Conservation (phyloP, 2,329 filamentous ascomycete species). For the Diplodia intermedia region DNA sequence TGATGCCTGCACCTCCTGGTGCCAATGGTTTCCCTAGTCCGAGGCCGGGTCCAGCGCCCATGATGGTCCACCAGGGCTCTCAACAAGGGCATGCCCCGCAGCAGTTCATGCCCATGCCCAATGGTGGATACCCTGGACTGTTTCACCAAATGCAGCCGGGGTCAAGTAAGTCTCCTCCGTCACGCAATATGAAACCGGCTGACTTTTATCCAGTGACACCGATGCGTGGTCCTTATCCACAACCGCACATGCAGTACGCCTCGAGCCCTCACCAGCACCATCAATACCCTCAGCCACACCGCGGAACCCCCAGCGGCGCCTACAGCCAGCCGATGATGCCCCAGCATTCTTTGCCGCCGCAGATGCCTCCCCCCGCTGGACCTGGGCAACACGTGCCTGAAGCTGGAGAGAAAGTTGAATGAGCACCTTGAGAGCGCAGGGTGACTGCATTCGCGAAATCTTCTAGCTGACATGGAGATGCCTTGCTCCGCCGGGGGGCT, state of each 20-base stretch:
- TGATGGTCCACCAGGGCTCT: constrained; percentile 95
- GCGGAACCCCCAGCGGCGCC: constrained; percentile 50
- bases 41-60: constrained; percentile 75
- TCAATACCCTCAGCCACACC: constrained; percentile 49
- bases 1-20: constrained; percentile 62
- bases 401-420: constrained; percentile 30
- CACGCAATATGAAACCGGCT: constrained; percentile 34
- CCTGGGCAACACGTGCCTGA: constrained; percentile 30
- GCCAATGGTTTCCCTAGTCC: constrained; percentile 88
- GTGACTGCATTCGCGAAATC: constrained; percentile 12
- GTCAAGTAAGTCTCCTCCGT: constrained; percentile 68
- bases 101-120: constrained; percentile 76
- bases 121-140: constrained; percentile 75
- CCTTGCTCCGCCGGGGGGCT: background rate
- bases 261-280: constrained; percentile 50
- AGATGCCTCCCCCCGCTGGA: constrained; percentile 38
- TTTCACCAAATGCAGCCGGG: constrained; percentile 73
- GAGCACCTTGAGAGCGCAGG: background rate
- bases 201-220: constrained; percentile 45
- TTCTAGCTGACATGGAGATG: constrained; percentile 8
- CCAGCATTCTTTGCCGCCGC: constrained; percentile 49
- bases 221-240: constrained; percentile 49
- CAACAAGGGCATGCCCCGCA: constrained; percentile 80
- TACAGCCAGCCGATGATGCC: constrained; percentile 53
- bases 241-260: constrained; percentile 49